Percentiles rank a stretch among this genome's conserved stretches.
phyloP scores from a whole-genome alignment of 2,329 filamentous ascomycete genomes.

The Phyllosticta ampelicida region DNA sequence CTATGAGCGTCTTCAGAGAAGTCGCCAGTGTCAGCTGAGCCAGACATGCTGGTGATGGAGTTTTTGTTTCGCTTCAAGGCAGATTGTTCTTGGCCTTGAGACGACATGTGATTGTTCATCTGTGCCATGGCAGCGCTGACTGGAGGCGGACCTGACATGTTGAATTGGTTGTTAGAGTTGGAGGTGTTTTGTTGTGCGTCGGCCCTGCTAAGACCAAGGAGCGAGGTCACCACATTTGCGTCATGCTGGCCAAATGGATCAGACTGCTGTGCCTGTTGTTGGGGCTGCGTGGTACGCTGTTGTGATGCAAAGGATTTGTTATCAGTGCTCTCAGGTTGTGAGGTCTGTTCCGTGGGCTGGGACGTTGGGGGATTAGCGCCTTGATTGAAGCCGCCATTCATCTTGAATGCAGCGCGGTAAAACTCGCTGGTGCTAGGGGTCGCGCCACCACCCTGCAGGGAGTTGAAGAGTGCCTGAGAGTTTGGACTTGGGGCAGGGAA shows the following conservation, averaged over 20 bases:
- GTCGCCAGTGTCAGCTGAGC: constrained; percentile 46
- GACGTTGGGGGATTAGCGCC: constrained; percentile 33
- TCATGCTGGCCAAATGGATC: constrained; percentile 80
- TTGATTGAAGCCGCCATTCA: constrained; percentile 28
- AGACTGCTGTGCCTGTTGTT: constrained; percentile 30
- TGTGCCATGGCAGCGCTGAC: constrained; percentile 30
- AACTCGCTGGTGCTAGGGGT: constrained; percentile 91
- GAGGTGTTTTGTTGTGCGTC: constrained; percentile 8
- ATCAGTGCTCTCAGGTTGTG: constrained; percentile 42
- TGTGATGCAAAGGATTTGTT: constrained; percentile 16
- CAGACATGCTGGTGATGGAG: constrained; percentile 48
- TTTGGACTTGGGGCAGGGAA: constrained; percentile 87
- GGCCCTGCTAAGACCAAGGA: constrained; percentile 9
- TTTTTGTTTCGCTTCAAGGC: constrained; percentile 30
- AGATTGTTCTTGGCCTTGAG: constrained; percentile 35
- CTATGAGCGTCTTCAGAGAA: constrained; percentile 63
- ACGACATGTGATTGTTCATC: constrained; percentile 37
- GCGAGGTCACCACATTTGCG: constrained; percentile 42
- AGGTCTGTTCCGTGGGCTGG: constrained; percentile 30
- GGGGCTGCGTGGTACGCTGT: constrained; percentile 35
- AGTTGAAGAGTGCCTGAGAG: constrained; percentile 70
- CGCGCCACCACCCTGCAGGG: constrained; percentile 66
- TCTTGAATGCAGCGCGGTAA: constrained; percentile 76
- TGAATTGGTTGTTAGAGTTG: constrained; percentile 41
- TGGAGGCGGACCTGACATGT: constrained; percentile 32